phyloP scores from a whole-genome alignment of 192 early-diverging fungal genomes.

The Coemansia sp. region DNA sequence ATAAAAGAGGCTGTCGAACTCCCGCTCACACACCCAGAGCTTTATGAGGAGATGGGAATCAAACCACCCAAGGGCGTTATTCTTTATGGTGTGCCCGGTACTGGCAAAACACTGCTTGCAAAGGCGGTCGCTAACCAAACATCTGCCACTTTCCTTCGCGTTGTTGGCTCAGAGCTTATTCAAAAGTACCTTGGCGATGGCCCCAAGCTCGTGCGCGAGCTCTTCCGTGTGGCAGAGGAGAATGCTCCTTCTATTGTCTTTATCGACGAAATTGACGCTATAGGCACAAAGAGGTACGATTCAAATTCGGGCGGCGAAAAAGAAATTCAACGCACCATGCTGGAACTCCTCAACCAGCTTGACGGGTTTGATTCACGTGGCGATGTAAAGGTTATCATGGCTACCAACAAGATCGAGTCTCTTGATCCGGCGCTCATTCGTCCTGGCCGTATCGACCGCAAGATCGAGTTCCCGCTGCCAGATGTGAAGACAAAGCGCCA shows the following conservation, averaged over 20 bases:
- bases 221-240: slow-evolving; percentile 96
- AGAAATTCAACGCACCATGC: slow-evolving; percentile 97
- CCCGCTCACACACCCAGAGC: slow-evolving; percentile 93
- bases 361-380: slow-evolving; percentile 96
- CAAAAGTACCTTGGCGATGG: slow-evolving; percentile 99
- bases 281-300: slow-evolving; percentile 97
- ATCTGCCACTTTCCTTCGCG: slow-evolving; percentile 94
- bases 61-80: slow-evolving; percentile 97
- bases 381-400: slow-evolving; percentile 99
- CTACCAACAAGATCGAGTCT: slow-evolving; percentile 97
- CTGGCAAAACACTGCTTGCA: slow-evolving; percentile 90
- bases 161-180: slow-evolving; percentile 96
- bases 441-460: slow-evolving; percentile 96
- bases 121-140: slow-evolving; percentile 99
- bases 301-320: slow-evolving; percentile 92
- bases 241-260: slow-evolving; percentile 98
- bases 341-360: slow-evolving; percentile 96
- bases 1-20: slow-evolving; percentile 98
- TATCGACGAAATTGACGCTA: slow-evolving; percentile 98
- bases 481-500: slow-evolving; percentile 96
- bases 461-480: slow-evolving; percentile 98
- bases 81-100: slow-evolving; percentile 92
- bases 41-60: slow-evolving; percentile 99
- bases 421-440: slow-evolving; percentile 96
- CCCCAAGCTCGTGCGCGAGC: slow-evolving; percentile 94